Conservation (phyloP, 1,139 yeast species). For the Tardiomyces blankii region DNA sequence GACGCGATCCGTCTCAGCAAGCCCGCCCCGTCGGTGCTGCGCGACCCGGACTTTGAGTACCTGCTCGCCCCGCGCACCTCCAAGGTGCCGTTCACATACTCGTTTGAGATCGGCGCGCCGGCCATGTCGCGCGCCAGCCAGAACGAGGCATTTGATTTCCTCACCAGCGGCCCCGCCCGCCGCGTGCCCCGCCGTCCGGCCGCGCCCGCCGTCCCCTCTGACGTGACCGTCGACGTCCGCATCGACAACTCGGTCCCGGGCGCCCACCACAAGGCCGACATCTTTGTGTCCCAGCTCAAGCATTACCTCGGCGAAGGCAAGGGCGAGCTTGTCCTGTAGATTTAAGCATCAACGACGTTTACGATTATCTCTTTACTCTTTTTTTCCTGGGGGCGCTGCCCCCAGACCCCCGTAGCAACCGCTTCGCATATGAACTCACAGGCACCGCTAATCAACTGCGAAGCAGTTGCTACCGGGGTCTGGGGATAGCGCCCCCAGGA, state of each 20-base stretch:
- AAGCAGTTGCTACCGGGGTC: no score
- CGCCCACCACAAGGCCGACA: constrained; percentile 35
- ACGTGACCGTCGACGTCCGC: constrained; percentile 34
- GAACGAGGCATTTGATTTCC: constrained; percentile 26
- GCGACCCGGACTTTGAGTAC: constrained; percentile 57
- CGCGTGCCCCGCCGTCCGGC: constrained; percentile 29
- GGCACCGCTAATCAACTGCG: no score
- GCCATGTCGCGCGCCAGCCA: constrained; percentile 19
- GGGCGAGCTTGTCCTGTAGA: constrained; percentile 9
- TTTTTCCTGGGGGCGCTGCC: not conserved
- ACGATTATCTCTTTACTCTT: not conserved
- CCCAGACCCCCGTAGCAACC: no score
- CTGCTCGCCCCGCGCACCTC: constrained; percentile 48
- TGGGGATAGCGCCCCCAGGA: no score
- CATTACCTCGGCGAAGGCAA: constrained; percentile 19
- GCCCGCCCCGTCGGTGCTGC: constrained; percentile 31
- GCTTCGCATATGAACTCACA: no score
- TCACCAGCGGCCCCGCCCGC: constrained; percentile 15
- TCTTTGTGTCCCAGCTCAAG: constrained; percentile 23
- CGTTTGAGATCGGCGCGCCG: constrained; percentile 11
- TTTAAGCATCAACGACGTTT: not conserved
- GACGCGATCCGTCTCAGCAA: constrained; percentile 32
- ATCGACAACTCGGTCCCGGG: constrained; percentile 36
- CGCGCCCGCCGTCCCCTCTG: constrained; percentile 13
- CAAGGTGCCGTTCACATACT: constrained; percentile 45